These are phyloP conservation scores for Rhizopus sp. DNA, from an alignment of 371 early-diverging fungal genomes.

Conservation along the genomic window DNA sequence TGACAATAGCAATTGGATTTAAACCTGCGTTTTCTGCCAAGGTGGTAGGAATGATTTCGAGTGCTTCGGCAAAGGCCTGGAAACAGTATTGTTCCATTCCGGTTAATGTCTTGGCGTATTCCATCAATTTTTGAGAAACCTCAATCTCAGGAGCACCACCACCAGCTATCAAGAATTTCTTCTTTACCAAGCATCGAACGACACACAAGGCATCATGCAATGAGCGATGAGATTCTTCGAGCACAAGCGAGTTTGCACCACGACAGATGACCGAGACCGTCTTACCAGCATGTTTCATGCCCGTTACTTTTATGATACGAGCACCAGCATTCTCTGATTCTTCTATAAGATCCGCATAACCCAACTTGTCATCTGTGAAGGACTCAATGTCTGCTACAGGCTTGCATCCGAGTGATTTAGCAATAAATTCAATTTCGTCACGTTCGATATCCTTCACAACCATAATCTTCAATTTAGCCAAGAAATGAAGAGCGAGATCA, in stretches of 20 bases:
- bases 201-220: constrained; percentile 99
- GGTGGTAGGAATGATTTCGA: constrained; percentile 97
- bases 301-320: constrained; percentile 89
- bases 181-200: constrained; percentile 97
- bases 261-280: constrained; percentile 96
- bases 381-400: constrained; percentile 99
- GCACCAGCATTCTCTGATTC: constrained; percentile 90
- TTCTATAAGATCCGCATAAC: constrained; percentile 94
- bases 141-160: constrained; percentile 99
- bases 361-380: constrained; percentile 96
- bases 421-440: constrained; percentile 99
- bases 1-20: constrained; percentile 96
- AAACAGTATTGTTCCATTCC: constrained; percentile 96
- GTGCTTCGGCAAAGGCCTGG: constrained; percentile 96
- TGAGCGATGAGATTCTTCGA: constrained; percentile 99
- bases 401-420: constrained; percentile 96
- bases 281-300: constrained; percentile 88
- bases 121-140: constrained; percentile 82
- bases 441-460: constrained; percentile 99
- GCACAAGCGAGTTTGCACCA: constrained; percentile 95
- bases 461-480: constrained; percentile 97
- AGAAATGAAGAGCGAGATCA: constrained; percentile 97
- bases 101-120: constrained; percentile 87
- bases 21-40: constrained; percentile 98
- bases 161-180: constrained; percentile 96